Evolutionary conservation across 2,329 filamentous ascomycete genomes (phyloP).

Genomic region (Phoma herbarum): DNA sequence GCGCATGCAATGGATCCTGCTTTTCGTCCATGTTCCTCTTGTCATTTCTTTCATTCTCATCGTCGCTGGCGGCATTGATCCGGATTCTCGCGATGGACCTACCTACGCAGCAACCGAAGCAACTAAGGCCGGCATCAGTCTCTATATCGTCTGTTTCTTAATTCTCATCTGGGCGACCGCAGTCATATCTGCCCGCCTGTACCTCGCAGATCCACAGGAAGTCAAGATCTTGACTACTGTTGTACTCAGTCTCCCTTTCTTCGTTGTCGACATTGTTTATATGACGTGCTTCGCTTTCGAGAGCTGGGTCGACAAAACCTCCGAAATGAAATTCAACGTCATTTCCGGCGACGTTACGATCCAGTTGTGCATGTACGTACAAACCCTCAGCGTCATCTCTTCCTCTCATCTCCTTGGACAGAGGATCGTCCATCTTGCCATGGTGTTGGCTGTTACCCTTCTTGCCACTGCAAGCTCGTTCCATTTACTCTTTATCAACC

Average conservation of each 20-base stretch:
- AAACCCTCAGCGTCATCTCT: not conserved
- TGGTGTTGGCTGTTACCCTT: not conserved
- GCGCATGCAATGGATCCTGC: slow-evolving; percentile 50
- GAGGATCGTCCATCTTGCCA: not conserved
- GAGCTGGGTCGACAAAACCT: slow-evolving; percentile 25
- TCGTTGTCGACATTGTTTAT: slow-evolving; percentile 49
- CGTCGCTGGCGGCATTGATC: slow-evolving; percentile 48
- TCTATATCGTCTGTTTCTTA: slow-evolving; percentile 47
- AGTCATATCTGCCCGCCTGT: slow-evolving; percentile 47
- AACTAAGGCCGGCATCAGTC: slow-evolving; percentile 47
- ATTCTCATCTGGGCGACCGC: slow-evolving; percentile 47
- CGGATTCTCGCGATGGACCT: slow-evolving; percentile 41
- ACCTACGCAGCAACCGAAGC: slow-evolving; percentile 46
- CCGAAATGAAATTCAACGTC: slow-evolving; percentile 44
- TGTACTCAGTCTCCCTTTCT: slow-evolving; percentile 48
- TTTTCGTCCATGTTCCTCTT: slow-evolving; percentile 45
- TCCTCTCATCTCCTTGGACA: not conserved
- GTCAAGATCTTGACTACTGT: slow-evolving; percentile 49
- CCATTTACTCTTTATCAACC: not conserved
- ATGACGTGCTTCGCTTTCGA: slow-evolving; percentile 52
- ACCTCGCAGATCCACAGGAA: slow-evolving; percentile 44
- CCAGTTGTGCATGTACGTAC: slow-evolving; percentile 49
- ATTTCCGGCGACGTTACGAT: slow-evolving; percentile 47
- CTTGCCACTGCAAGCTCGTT: not conserved
- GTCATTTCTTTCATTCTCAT: slow-evolving; percentile 48